These are phyloP conservation scores for Apodospora peruviana DNA, from an alignment of 495 filamentous ascomycete species.

Conservation along the genomic window DNA sequence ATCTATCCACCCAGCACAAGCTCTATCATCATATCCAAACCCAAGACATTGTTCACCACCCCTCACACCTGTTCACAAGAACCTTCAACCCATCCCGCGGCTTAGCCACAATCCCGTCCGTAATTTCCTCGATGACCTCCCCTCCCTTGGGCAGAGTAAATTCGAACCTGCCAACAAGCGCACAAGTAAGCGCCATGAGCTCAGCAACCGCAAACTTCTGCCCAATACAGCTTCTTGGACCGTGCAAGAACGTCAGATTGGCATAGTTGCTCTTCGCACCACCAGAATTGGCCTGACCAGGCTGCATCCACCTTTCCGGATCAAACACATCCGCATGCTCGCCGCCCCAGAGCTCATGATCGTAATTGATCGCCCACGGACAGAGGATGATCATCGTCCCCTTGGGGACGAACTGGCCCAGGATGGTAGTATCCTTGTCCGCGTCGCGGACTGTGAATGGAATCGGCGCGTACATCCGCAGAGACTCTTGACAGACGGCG, in stretches of 20 bases:
- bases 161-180: neutral
- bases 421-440: neutral
- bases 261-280: conserved; percentile 44
- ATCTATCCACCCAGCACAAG: too few species aligned
- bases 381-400: neutral
- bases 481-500: neutral
- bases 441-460: neutral
- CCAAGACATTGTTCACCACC: neutral
- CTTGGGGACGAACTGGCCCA: neutral
- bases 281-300: neutral
- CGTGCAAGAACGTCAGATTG: conserved; percentile 55
- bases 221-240: conserved; percentile 56
- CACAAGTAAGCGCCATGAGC: neutral
- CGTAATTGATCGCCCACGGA: neutral
- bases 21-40: too few species aligned
- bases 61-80: neutral
- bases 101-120: neutral
- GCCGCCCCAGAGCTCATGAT: neutral
- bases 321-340: neutral
- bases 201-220: conserved; percentile 55
- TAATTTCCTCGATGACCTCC: neutral
- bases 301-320: neutral
- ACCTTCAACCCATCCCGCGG: neutral
- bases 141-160: neutral
- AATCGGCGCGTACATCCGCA: neutral